Base-by-base conservation (phyloP, 1,284 basidiomycete genomes). In the Phaffia rhodozyma region DNA sequence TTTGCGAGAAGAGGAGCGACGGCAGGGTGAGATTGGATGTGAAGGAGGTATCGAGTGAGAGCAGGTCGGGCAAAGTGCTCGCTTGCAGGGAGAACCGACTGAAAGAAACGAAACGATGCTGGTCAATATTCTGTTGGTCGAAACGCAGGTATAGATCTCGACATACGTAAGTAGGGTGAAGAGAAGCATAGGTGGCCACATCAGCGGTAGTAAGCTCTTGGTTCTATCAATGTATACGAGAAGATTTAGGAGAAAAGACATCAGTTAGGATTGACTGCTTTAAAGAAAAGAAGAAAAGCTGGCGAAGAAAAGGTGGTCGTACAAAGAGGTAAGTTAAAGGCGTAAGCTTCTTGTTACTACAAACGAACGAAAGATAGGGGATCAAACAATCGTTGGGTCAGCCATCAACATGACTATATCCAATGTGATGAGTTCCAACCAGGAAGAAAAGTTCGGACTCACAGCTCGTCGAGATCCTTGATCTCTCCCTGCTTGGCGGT, bases 41-140 rank as follows among this genome's bases (percentile, higher is more conserved):
- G 89, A 74, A 92, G 87, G 73, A 96, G 94, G 80, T 93, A 94
- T 60, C 93, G 88, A 55, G 88, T 87, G 56, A 97, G 76, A 30
- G 89, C 82, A 6, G 92, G 89, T 64, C 83, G 81, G 32, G 84
- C 77, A 72, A 86, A 85, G 77, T 88, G 85, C 74, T 87, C 82
- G 27, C 80, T 69, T 0, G 86, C 78, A 67, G 82, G 81, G 30
- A 86, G 75, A 72, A 83, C 82, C 7, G 84, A 82, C 87, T 89
- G 71, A 3, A 64, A 21, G 32, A 18, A 21, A 51, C 21, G 34
- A 47, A 4, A 34, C 4, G 25, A 53, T 20, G 51, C 11, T 20
- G 11, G 29, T 25, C 20, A 25, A 18, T 49, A 43, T 43, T 58
- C 57, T 49, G 29, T 58, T 25, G 30, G 18, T n/a, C 38, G 32